Conservation (phyloP, 164 flowering plant genomes). For the Magnolia changhungtana region DNA sequence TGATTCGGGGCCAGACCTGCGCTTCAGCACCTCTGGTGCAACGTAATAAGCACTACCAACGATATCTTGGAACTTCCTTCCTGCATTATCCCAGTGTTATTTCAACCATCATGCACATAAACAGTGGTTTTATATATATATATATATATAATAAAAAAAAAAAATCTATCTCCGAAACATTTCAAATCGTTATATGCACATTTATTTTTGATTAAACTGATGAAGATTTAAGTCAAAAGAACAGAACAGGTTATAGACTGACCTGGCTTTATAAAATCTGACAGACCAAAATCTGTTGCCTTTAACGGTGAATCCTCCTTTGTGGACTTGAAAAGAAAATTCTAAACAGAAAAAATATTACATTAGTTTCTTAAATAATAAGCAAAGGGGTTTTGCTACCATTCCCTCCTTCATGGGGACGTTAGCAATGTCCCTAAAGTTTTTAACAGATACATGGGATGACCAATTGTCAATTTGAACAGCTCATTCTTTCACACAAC, state of each 20-base stretch:
- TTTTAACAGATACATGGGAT: too few relatives aligned
- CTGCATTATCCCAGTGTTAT: conserved; percentile 33
- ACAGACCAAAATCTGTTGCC: conserved; percentile 86
- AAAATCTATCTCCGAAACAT: not conserved
- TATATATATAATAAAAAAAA: not conserved
- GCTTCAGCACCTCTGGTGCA: conserved; percentile 94
- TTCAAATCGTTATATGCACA: not conserved
- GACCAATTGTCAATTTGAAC: too few relatives aligned
- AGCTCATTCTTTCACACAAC: too few relatives aligned
- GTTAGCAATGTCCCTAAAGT: too few relatives aligned
- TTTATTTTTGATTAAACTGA: not conserved
- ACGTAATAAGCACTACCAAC: conserved; percentile 99
- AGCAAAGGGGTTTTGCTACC: not conserved
- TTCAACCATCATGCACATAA: conserved; percentile 2
- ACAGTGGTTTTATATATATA: too few relatives aligned
- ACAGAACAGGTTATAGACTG: conserved; percentile 6
- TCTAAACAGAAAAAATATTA: conserved; percentile 41
- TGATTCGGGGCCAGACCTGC: conserved; percentile 96
- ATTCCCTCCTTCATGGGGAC: too few relatives aligned
- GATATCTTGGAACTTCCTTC: conserved; percentile 78
- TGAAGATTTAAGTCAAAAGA: not conserved
- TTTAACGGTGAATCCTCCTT: conserved; percentile 66
- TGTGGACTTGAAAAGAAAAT: conserved; percentile 88
- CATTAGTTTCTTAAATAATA: not conserved
- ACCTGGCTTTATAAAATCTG: conserved; percentile 97